These are phyloP conservation scores for Talaromyces thailandensis DNA, from an alignment of 495 filamentous ascomycete species.

Conservation along the genomic window DNA sequence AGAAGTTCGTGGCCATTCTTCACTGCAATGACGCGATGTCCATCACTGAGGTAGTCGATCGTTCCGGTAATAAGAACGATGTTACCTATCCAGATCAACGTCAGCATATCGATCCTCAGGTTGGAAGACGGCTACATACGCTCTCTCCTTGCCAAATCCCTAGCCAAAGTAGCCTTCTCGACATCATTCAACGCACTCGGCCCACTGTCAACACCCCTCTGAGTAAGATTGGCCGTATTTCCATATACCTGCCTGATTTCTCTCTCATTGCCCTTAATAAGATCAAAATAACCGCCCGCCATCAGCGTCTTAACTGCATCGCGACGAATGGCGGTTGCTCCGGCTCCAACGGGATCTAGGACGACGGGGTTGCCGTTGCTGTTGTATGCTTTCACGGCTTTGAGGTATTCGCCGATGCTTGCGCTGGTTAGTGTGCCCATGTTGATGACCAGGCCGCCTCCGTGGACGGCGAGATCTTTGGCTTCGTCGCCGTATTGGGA, in stretches of 20 bases:
- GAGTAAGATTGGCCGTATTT: slow-evolving; percentile 37
- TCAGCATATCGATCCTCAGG: not conserved
- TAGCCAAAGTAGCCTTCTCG: slow-evolving; percentile 53
- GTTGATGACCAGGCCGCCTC: slow-evolving; percentile 74
- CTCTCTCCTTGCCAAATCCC: slow-evolving; percentile 55
- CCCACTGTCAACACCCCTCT: slow-evolving; percentile 83
- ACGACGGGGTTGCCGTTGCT: slow-evolving; percentile 61
- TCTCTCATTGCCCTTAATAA: slow-evolving; percentile 93
- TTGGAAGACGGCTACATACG: slow-evolving; percentile 19
- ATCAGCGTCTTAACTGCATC: slow-evolving; percentile 65
- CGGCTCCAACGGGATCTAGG: slow-evolving; percentile 87
- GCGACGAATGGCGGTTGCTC: slow-evolving; percentile 68
- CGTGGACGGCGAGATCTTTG: slow-evolving; percentile 57
- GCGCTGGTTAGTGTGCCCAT: slow-evolving; percentile 84
- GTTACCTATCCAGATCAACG: slow-evolving; percentile 27
- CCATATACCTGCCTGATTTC: slow-evolving; percentile 64
- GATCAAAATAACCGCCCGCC: slow-evolving; percentile 63
- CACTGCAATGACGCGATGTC: slow-evolving; percentile 53
- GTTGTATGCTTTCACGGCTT: slow-evolving; percentile 72
- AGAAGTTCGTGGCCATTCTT: slow-evolving; percentile 72
- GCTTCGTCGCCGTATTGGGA: slow-evolving; percentile 79
- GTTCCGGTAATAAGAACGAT: slow-evolving; percentile 81
- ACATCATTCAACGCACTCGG: slow-evolving; percentile 41
- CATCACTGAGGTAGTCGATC: slow-evolving; percentile 73
- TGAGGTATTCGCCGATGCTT: slow-evolving; percentile 55